Evolutionary conservation across 306 rosid species (phyloP), one percentile per base, ranked within the genome.

Genomic region (Aeschynomene evenia): DNA sequence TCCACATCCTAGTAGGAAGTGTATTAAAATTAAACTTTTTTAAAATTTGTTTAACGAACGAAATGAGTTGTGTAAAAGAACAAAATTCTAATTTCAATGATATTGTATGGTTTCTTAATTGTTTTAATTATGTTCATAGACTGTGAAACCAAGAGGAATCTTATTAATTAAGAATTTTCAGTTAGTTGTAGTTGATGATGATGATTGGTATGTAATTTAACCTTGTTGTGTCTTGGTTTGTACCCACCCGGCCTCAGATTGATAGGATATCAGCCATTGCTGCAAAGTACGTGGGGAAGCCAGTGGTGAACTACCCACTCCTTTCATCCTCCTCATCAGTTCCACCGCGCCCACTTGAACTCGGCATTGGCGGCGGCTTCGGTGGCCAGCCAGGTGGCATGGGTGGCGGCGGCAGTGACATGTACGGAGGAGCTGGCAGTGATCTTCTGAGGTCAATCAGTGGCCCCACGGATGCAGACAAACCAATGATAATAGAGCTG

Each of bases 221-320:
- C 31, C 7, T n/a, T 0, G n/a, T n/a, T n/a, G n/a, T 7, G 1
- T 7, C 0, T 6, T 63, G 31, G 3, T 54, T 7, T 53, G 37
- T 11, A 26, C 67, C 0, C n/a, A n/a, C n/a, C n/a, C n/a, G n/a
- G n/a, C n/a, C 54, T 61, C 82, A 95, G 99, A 91, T 91, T 66
- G 97, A 95, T 63, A 77, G 97, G 59, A 91, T 95, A 43, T 89
- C 97, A 2, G 92, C 86, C 1, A 95, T 95, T 28, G 99, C 97
- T 24, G 99, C 99, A 0, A 95, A 95, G 76, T 91, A 95, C 7
- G 97, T 87, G 3, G 99, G 99, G 11, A 95, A 95, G 80, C 96
- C 97, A 0, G 86, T 83, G 13, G 95, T 74, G 55, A 95, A 74
- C 79, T 95, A 87, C 75, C 97, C 99, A 43, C 79, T 89, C 7